Percentiles rank a stretch among this genome's conserved stretches.
phyloP scores from a whole-genome alignment of 2,329 filamentous ascomycete genomes.

The Cordyceps pruinosa region DNA sequence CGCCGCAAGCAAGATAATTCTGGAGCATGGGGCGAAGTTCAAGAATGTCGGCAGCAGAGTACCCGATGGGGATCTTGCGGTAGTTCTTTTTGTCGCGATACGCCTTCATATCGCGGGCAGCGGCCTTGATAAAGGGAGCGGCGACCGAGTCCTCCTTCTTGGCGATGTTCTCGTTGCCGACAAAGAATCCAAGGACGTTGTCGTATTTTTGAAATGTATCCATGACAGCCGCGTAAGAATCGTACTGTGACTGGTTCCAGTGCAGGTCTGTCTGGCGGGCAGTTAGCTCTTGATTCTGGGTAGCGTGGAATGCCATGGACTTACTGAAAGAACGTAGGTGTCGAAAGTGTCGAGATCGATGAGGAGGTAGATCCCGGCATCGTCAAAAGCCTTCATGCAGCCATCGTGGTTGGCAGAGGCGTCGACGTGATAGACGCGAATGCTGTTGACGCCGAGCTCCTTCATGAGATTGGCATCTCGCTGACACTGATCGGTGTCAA shows the following conservation, averaged over 20 bases:
- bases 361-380: constrained; percentile 77
- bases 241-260: constrained; percentile 68
- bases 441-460: constrained; percentile 71
- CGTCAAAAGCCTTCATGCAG: constrained; percentile 75
- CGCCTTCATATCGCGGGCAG: constrained; percentile 73
- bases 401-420: constrained; percentile 60
- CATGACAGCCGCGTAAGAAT: constrained; percentile 63
- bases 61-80: constrained; percentile 76
- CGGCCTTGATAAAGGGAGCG: constrained; percentile 78
- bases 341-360: constrained; percentile 74
- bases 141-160: constrained; percentile 50
- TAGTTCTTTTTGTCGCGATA: constrained; percentile 71
- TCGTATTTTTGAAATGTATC: constrained; percentile 71
- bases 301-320: not conserved
- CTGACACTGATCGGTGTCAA: constrained; percentile 67
- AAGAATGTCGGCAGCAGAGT: constrained; percentile 80
- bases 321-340: constrained; percentile 58
- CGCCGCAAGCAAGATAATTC: constrained; percentile 72
- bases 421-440: constrained; percentile 86
- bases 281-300: constrained; percentile 11
- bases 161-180: constrained; percentile 83
- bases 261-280: constrained; percentile 45
- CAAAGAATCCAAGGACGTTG: constrained; percentile 77
- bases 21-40: constrained; percentile 55
- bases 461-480: constrained; percentile 73